A percentile compares a stretch with the other conserved stretches of the same genome.
phyloP scores from a whole-genome alignment of 495 filamentous ascomycete species.

The Collariella sp. region DNA sequence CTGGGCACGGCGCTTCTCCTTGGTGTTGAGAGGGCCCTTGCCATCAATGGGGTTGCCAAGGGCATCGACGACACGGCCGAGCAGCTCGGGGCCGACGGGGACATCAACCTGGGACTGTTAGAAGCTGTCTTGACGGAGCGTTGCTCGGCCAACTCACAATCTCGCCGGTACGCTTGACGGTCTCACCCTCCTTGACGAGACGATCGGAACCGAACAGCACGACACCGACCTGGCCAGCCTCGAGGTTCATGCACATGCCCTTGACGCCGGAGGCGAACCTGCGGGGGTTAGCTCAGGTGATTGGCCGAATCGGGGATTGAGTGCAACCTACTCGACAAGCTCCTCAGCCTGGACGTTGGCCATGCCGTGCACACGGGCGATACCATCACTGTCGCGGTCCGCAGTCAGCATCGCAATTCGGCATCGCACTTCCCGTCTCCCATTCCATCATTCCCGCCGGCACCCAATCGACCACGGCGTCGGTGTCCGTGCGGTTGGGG shows the following conservation, averaged over 20 bases:
- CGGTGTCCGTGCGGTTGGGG: conserved; percentile 1
- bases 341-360: conserved; percentile 99
- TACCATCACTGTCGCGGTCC: conserved; percentile 77
- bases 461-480: not conserved
- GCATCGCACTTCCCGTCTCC: not conserved
- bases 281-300: conserved; percentile 17
- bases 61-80: conserved; percentile 97
- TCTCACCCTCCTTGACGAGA: conserved; percentile 99
- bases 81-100: conserved; percentile 82
- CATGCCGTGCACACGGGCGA: conserved; percentile 99
- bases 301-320: not conserved
- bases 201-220: conserved; percentile 99
- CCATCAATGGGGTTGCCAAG: conserved; percentile 98
- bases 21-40: conserved; percentile 91
- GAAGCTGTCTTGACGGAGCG: not conserved
- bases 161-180: conserved; percentile 97
- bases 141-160: conserved; percentile 60
- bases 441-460: not conserved
- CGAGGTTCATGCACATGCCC: conserved; percentile 99
- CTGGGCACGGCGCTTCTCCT: conserved; percentile 90
- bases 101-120: conserved; percentile 70
- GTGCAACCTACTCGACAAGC: conserved; percentile 86
- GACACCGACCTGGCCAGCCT: conserved; percentile 99
- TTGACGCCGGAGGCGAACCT: conserved; percentile 99
- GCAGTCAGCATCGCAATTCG: conserved; percentile 31